Percentiles rank a stretch among this genome's conserved stretches.
phyloP scores from a whole-genome alignment of 23 red algal genomes.

The Gracilaria vermiculophylla region DNA sequence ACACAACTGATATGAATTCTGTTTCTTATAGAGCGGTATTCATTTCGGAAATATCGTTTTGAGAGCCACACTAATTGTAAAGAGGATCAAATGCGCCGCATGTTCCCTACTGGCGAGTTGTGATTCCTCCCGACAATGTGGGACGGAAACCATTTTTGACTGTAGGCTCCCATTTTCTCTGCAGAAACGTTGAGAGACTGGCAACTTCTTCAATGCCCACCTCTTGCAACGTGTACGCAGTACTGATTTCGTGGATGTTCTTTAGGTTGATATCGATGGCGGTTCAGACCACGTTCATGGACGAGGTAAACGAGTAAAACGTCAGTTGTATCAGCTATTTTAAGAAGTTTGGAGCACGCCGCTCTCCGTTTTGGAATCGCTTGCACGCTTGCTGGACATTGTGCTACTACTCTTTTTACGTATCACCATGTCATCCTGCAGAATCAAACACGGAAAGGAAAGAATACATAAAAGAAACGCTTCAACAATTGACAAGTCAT shows the following conservation, averaged over 20 bases:
- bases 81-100: no score
- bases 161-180: no score
- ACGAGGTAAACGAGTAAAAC: background rate
- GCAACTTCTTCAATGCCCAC: no score
- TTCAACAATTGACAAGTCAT: constrained; percentile 21
- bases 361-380: constrained; percentile 15
- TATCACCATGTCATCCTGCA: background rate
- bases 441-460: background rate
- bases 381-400: constrained; percentile 21
- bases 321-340: background rate
- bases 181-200: no score
- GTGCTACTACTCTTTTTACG: constrained; percentile 14
- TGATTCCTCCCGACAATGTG: no score
- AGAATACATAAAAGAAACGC: background rate
- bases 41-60: no score
- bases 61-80: no score
- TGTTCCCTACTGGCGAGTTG: no score
- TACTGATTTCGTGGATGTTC: background rate
- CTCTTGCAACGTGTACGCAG: no score
- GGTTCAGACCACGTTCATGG: background rate
- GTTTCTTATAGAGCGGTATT: no score
- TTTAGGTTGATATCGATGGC: background rate
- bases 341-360: background rate
- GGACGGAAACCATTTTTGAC: no score
- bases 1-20: no score